These are phyloP conservation scores for Penicillium egyptiacum DNA, from an alignment of 495 filamentous ascomycete species.

Conservation along the genomic window DNA sequence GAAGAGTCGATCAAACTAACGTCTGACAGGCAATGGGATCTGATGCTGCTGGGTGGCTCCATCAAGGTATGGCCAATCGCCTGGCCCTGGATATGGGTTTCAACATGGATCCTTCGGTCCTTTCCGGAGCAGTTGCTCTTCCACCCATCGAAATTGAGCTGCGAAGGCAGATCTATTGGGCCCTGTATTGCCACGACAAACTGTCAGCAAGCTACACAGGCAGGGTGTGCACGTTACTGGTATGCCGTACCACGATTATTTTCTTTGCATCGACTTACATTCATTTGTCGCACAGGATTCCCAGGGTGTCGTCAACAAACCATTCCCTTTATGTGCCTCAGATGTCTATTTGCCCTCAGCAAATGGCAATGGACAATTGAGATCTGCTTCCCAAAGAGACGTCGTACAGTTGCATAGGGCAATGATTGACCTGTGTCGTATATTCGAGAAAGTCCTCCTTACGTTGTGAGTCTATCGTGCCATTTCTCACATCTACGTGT, in stretches of 20 bases:
- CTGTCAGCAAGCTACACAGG: slow-evolving; percentile 33
- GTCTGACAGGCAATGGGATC: slow-evolving; percentile 25
- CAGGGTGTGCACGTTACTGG: slow-evolving; percentile 33
- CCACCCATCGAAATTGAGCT: slow-evolving; percentile 28
- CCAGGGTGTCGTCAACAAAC: slow-evolving; percentile 32
- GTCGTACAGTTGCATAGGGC: slow-evolving; percentile 25
- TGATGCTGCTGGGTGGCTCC: slow-evolving; percentile 33
- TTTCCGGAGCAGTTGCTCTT: slow-evolving; percentile 23
- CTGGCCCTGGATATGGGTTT: slow-evolving; percentile 33
- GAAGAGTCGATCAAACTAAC: background rate
- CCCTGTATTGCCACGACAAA: slow-evolving; percentile 35
- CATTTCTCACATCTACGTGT: too few species aligned
- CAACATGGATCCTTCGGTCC: slow-evolving; percentile 30
- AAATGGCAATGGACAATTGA: slow-evolving; percentile 23
- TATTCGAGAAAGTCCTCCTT: slow-evolving; percentile 30
- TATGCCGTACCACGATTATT: slow-evolving; percentile 6
- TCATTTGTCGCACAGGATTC: slow-evolving; percentile 21
- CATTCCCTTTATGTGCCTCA: slow-evolving; percentile 20
- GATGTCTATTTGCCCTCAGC: slow-evolving; percentile 19
- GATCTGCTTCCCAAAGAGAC: slow-evolving; percentile 19
- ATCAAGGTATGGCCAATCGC: slow-evolving; percentile 32
- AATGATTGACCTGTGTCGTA: slow-evolving; percentile 31
- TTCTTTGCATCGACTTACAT: background rate
- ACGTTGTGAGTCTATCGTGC: slow-evolving; percentile 22
- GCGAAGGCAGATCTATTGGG: slow-evolving; percentile 35